These are phyloP conservation scores for Basipetospora chlamydospora DNA, from an alignment of 2,329 filamentous ascomycete genomes.

Conservation along the genomic window DNA sequence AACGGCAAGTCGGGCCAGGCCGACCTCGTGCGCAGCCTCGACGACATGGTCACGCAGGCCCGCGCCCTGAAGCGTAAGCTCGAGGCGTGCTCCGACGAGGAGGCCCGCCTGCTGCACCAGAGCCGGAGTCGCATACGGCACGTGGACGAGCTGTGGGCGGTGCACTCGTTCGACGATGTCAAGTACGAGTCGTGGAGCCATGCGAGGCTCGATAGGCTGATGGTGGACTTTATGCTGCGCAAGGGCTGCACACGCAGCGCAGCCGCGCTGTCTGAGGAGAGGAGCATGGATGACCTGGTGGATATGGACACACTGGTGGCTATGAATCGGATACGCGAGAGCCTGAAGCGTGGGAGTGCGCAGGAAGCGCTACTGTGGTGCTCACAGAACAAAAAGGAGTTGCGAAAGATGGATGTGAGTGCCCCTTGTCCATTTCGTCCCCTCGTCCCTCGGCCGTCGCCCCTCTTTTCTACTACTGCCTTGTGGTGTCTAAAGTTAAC, in stretches of 20 bases:
- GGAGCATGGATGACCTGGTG: conserved; percentile 65
- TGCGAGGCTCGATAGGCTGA: conserved; percentile 62
- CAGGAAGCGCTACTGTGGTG: conserved; percentile 80
- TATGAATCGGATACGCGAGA: conserved; percentile 64
- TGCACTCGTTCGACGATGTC: conserved; percentile 74
- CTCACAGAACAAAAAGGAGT: conserved; percentile 77
- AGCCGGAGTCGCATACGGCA: conserved; percentile 65
- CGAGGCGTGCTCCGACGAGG: conserved; percentile 60
- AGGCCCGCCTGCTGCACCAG: conserved; percentile 60
- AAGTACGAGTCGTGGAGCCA: conserved; percentile 88
- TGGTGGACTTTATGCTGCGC: conserved; percentile 86
- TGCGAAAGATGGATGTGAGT: conserved; percentile 71
- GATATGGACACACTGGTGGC: conserved; percentile 79
- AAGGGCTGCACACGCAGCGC: conserved; percentile 73
- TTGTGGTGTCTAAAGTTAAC: too few species aligned
- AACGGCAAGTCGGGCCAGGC: conserved; percentile 46
- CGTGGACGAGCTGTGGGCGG: conserved; percentile 64
- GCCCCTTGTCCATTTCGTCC: too few species aligned
- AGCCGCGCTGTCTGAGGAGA: conserved; percentile 56
- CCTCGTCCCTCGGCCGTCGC: too few species aligned
- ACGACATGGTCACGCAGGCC: conserved; percentile 74
- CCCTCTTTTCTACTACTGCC: too few species aligned
- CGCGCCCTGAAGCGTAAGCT: conserved; percentile 82
- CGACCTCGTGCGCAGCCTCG: conserved; percentile 66
- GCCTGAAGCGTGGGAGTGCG: conserved; percentile 55